Evolutionary conservation across 768 basidiomycete genomes (phyloP), one percentile per base, ranked within the genome.

Genomic region (Phylloporus rhodoxanthus): DNA sequence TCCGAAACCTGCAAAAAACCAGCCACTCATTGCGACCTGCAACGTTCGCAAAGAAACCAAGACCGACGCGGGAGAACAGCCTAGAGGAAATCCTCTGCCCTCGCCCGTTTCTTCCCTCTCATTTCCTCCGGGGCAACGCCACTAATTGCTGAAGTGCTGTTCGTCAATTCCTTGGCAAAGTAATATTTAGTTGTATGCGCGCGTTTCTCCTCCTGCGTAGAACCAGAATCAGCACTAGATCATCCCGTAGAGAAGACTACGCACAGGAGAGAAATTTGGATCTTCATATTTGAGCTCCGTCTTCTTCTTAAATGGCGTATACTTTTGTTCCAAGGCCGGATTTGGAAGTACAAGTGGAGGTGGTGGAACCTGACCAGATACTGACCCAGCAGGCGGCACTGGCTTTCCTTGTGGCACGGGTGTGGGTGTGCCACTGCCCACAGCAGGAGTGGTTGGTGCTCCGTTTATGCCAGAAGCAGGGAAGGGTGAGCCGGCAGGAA

Each of bases 51-150:
- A 59, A 65, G 54, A 59, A 63, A 66, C 59, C 58, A 46, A 54
- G 61, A 67, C 59, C 63, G 54, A 67, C 61, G 51, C 36, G 48
- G 40, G 39, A 54, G 44, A 44, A 52, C 23, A 53, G 38, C 43
- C 62, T 69, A 90, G 58, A 91, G 69, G 68, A 88, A 89, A 67
- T 92, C 91, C 68, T 91, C 89, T 28, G 91, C 91, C 56, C 88
- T 75, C 41, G 89, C 86, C 41, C 91, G 74, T 68, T 92, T 92
- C 73, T 83, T 88, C 42, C 89, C 88, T 56, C 86, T 78, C 43
- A 77, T 71, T 60, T 87, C 86, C 44, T 85, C 84, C 28, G 57
- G 60, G 8, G 48, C 55, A 45, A 62, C 45, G 29, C 59, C 66
- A 46, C 66, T 53, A 49, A 66, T 67, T 54, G 65, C 61, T 43